Percentiles rank a stretch among this genome's conserved stretches.
Conservation (phyloP, 2,329 filamentous ascomycete genomes). For the Trichoderma sp. region DNA sequence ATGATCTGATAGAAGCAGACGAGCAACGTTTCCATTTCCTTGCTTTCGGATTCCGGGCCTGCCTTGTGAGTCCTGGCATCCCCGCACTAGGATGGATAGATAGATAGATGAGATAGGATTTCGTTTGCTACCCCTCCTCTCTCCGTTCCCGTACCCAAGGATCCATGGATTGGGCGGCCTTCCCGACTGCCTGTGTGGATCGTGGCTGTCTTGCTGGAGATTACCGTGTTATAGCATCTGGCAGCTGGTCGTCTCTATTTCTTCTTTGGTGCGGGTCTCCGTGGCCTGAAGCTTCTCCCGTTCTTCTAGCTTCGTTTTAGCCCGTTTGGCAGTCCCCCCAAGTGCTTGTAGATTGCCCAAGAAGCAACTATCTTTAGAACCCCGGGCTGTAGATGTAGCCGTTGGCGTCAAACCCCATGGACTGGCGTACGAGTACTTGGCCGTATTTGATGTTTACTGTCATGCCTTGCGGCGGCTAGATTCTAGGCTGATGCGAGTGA, state of each 20-base stretch:
- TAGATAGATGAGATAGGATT: neutral
- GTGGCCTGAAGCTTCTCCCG: constrained; percentile 9
- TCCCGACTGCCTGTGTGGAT: constrained; percentile 15
- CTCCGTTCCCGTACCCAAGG: neutral
- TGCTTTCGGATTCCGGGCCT: neutral
- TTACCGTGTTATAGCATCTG: constrained; percentile 16
- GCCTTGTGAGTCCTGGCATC: neutral
- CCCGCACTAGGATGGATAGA: neutral
- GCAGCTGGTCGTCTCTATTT: constrained; percentile 6
- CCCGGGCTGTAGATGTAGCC: constrained; percentile 11
- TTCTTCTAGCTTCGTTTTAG: constrained; percentile 10
- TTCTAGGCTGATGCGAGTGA: neutral
- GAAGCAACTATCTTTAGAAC: constrained; percentile 12
- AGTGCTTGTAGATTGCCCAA: neutral
- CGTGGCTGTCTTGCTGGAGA: constrained; percentile 15
- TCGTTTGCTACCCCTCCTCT: neutral
- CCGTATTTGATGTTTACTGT: neutral
- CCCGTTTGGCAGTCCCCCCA: neutral
- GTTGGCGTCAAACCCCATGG: constrained; percentile 3
- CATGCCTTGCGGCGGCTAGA: neutral
- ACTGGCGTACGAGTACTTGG: neutral
- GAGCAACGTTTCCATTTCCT: neutral
- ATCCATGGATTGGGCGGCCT: constrained; percentile 4
- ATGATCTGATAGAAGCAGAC: constrained; percentile 3
- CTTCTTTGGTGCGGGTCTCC: constrained; percentile 14